Percentiles rank a stretch among this genome's conserved stretches.
These are phyloP conservation scores for Suillus subluteus DNA, from an alignment of 768 basidiomycete genomes.

Conservation along the genomic window DNA sequence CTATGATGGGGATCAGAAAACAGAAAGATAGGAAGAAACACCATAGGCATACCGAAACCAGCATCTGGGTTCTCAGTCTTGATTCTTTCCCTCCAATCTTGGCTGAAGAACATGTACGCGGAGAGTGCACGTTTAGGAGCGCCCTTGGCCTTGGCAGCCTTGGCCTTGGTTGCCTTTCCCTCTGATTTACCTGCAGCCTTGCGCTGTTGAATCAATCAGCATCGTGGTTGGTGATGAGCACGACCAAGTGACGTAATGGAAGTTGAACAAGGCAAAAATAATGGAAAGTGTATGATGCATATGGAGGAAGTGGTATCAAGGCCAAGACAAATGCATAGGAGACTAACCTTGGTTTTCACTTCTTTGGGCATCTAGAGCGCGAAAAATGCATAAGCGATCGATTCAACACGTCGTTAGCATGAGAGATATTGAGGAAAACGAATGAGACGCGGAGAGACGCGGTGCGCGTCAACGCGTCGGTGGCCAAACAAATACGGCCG, in stretches of 20 bases:
- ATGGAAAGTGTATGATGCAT: neutral
- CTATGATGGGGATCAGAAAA: slow-evolving; percentile 39
- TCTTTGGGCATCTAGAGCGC: slow-evolving; percentile 78
- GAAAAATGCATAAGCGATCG: slow-evolving; percentile 36
- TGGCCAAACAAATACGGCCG: slow-evolving; percentile 39
- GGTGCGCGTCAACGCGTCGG: slow-evolving; percentile 41
- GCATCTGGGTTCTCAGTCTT: slow-evolving; percentile 96
- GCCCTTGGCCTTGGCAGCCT: slow-evolving; percentile 74
- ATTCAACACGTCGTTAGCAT: slow-evolving; percentile 44
- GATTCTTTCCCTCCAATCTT: slow-evolving; percentile 94
- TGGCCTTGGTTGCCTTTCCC: slow-evolving; percentile 48
- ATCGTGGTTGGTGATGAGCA: slow-evolving; percentile 7
- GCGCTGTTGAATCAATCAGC: slow-evolving; percentile 48
- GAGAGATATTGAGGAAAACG: slow-evolving; percentile 21
- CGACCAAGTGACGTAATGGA: neutral
- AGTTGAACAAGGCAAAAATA: neutral
- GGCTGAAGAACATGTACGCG: slow-evolving; percentile 99
- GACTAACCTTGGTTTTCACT: slow-evolving; percentile 67
- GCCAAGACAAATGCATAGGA: slow-evolving; percentile 19
- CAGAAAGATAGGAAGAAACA: neutral
- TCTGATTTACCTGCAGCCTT: slow-evolving; percentile 78
- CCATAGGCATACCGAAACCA: slow-evolving; percentile 68
- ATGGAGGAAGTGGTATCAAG: slow-evolving; percentile 2
- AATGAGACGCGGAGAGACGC: slow-evolving; percentile 25
- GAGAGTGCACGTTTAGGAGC: slow-evolving; percentile 89